phyloP scores from a whole-genome alignment of 2,329 filamentous ascomycete species.

The Penicillium psychrosexuale region DNA sequence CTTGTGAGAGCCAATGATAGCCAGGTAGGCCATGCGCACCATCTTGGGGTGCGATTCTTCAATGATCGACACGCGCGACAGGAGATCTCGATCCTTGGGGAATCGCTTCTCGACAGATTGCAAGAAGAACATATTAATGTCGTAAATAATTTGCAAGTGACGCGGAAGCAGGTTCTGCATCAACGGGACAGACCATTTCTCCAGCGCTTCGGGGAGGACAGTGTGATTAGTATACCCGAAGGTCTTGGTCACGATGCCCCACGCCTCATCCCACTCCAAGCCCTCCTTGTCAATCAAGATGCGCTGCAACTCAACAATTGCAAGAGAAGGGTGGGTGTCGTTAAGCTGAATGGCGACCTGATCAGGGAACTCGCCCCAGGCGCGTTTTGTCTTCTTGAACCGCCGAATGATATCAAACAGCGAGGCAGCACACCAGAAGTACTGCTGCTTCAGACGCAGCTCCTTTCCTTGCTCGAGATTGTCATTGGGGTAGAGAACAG shows the following conservation, averaged over 20 bases:
- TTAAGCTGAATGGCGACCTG: slow-evolving; percentile 97
- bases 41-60: slow-evolving; percentile 97
- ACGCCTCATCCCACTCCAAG: slow-evolving; percentile 88
- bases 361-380: slow-evolving; percentile 88
- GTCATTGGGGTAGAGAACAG: slow-evolving; percentile 95
- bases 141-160: slow-evolving; percentile 95
- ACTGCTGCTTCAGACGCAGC: slow-evolving; percentile 96
- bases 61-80: slow-evolving; percentile 88
- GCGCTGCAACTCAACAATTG: slow-evolving; percentile 91
- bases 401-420: slow-evolving; percentile 93
- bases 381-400: slow-evolving; percentile 94
- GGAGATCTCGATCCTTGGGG: slow-evolving; percentile 82
- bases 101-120: slow-evolving; percentile 87
- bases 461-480: slow-evolving; percentile 96
- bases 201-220: slow-evolving; percentile 89
- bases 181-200: slow-evolving; percentile 96
- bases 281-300: slow-evolving; percentile 88
- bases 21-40: slow-evolving; percentile 94
- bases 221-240: slow-evolving; percentile 99
- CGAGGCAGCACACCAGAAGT: slow-evolving; percentile 99
- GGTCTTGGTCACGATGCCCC: slow-evolving; percentile 71
- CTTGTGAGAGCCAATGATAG: slow-evolving; percentile 96
- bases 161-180: slow-evolving; percentile 89
- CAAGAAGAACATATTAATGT: slow-evolving; percentile 93
- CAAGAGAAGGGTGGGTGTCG: slow-evolving; percentile 93